These are phyloP conservation scores for Mesembryanthemum crystallinum DNA, from an alignment of 148 eudicot genomes.

Conservation along the genomic window DNA sequence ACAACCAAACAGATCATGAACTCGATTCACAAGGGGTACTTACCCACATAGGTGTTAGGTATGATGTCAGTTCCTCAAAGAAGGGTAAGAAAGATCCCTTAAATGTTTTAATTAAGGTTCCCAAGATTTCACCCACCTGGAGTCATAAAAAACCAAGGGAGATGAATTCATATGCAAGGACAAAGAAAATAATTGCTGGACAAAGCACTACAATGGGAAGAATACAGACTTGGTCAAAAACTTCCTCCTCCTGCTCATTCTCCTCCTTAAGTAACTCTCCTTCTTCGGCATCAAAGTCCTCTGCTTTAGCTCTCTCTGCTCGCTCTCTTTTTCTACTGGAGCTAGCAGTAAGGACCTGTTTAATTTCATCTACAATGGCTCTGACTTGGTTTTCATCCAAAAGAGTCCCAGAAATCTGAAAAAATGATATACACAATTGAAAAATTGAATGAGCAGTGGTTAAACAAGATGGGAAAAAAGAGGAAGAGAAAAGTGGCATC, in stretches of 20 bases:
- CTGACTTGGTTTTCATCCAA: conserved; percentile 85
- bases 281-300: conserved; percentile 99
- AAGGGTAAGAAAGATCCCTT: conserved; percentile 89
- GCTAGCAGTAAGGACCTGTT: conserved; percentile 92
- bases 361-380: conserved; percentile 87
- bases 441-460: not conserved
- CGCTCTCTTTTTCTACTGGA: conserved; percentile 81
- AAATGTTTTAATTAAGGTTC: conserved; percentile 85
- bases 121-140: conserved; percentile 89
- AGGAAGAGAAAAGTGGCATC: not conserved
- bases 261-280: conserved; percentile 85
- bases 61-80: conserved; percentile 87
- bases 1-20: not conserved
- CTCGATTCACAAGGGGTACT: conserved; percentile 22
- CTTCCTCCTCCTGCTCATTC: conserved; percentile 95
- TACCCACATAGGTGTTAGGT: conserved; percentile 96
- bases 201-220: not conserved
- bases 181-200: conserved; percentile 1
- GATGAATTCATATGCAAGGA: not conserved
- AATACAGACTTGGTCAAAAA: conserved; percentile 78
- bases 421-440: not conserved
- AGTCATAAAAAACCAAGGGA: conserved; percentile 10
- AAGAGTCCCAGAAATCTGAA: conserved; percentile 73
- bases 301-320: conserved; percentile 89
- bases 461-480: not conserved